These are phyloP conservation scores for Phytopythium oedochilum DNA, from an alignment of 352 stramenopile genomes.

Conservation along the genomic window DNA sequence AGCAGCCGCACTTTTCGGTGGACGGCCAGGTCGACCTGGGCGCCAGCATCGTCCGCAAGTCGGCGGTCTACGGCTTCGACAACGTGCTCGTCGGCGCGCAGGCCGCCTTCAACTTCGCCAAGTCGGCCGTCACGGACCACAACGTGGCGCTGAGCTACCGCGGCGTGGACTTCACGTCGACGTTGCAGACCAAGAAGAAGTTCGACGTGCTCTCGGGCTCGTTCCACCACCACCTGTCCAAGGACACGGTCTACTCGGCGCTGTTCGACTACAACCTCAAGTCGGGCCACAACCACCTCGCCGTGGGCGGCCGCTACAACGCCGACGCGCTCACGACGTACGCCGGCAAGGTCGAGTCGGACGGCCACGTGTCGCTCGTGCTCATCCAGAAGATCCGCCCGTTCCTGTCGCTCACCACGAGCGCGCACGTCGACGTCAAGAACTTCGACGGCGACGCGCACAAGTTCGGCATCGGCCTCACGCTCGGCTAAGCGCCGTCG, in stretches of 20 bases:
- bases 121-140: slow-evolving; percentile 81
- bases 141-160: slow-evolving; percentile 79
- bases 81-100: slow-evolving; percentile 73
- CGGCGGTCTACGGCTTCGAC: slow-evolving; percentile 72
- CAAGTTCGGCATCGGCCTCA: slow-evolving; percentile 89
- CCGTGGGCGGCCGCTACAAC: slow-evolving; percentile 77
- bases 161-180: slow-evolving; percentile 68
- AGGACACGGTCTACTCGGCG: slow-evolving; percentile 82
- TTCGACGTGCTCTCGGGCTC: slow-evolving; percentile 76
- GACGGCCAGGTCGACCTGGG: slow-evolving; percentile 57
- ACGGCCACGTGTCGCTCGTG: slow-evolving; percentile 82
- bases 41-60: slow-evolving; percentile 50
- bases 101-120: slow-evolving; percentile 75
- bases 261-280: slow-evolving; percentile 89
- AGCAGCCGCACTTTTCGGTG: slow-evolving; percentile 54
- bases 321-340: slow-evolving; percentile 81
- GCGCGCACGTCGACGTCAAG: slow-evolving; percentile 87
- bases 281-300: slow-evolving; percentile 77
- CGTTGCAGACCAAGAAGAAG: slow-evolving; percentile 86
- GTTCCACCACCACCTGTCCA: slow-evolving; percentile 81
- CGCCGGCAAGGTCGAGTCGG: slow-evolving; percentile 82
- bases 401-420: slow-evolving; percentile 80
- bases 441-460: slow-evolving; percentile 89
- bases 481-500: slow-evolving; percentile 67
- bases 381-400: slow-evolving; percentile 85